Percentiles rank a stretch among this genome's conserved stretches.
Conservation (phyloP, 306 rosid species). For the Dalbergia oliveri region DNA sequence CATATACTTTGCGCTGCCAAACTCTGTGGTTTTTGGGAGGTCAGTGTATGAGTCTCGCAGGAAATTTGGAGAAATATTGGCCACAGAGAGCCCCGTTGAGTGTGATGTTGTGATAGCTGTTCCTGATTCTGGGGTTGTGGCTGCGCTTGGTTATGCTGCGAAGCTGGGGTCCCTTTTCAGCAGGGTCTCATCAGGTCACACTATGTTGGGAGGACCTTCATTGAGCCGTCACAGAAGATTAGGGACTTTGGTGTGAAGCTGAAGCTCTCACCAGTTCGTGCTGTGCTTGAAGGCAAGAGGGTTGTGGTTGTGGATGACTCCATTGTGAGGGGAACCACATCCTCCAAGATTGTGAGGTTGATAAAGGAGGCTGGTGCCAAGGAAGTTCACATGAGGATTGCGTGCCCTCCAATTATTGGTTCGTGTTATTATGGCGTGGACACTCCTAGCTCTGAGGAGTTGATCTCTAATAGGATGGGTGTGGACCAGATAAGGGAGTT, state of each 20-base stretch:
- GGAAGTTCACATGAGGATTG: slow-evolving; percentile 93
- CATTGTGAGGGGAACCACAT: slow-evolving; percentile 88
- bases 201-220: slow-evolving; percentile 92
- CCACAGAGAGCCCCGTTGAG: slow-evolving; percentile 77
- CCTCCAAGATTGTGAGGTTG: slow-evolving; percentile 83
- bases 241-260: slow-evolving; percentile 86
- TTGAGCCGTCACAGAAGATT: slow-evolving; percentile 87
- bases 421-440: slow-evolving; percentile 92
- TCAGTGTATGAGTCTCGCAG: slow-evolving; percentile 77
- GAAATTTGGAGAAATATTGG: slow-evolving; percentile 76
- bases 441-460: slow-evolving; percentile 81
- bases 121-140: slow-evolving; percentile 90
- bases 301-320: slow-evolving; percentile 96
- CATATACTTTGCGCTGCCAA: slow-evolving; percentile 84
- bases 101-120: slow-evolving; percentile 92
- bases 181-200: slow-evolving; percentile 90
- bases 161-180: slow-evolving; percentile 89
- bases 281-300: slow-evolving; percentile 84
- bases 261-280: slow-evolving; percentile 71
- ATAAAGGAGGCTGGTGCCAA: slow-evolving; percentile 87
- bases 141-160: slow-evolving; percentile 90
- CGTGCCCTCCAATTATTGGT: slow-evolving; percentile 79
- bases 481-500: slow-evolving; percentile 73
- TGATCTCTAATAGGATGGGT: slow-evolving; percentile 81
- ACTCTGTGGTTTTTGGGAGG: slow-evolving; percentile 72